Evolutionary conservation across 371 early-diverging fungal species (phyloP).

Genomic region (Syncephalis plumigaleata): DNA sequence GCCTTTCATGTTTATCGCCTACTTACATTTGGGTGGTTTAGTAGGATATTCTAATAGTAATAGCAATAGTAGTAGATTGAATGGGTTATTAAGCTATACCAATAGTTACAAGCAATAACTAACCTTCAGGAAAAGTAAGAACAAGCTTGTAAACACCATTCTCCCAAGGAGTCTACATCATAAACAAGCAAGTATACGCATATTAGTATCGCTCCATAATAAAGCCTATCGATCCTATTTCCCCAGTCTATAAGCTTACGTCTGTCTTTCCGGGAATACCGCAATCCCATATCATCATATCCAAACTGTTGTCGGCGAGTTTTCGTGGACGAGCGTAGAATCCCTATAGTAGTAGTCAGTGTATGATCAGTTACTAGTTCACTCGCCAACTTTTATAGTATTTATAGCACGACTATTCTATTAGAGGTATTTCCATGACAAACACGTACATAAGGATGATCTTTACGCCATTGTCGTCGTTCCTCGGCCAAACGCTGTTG

Average conservation of each 20-base stretch:
- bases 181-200: neutral
- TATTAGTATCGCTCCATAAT: neutral
- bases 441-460: constrained; percentile 71
- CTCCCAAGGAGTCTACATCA: constrained; percentile 90
- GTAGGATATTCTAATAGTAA: constrained; percentile 46
- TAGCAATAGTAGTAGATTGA: too few relatives aligned
- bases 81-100: too few relatives aligned
- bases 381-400: too few relatives aligned
- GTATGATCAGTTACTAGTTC: too few relatives aligned
- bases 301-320: constrained; percentile 55
- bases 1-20: neutral
- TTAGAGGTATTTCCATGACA: neutral
- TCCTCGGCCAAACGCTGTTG: constrained; percentile 77
- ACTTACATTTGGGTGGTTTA: constrained; percentile 70
- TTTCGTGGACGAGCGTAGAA: constrained; percentile 81
- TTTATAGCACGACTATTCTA: neutral
- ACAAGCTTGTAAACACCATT: constrained; percentile 84
- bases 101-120: neutral
- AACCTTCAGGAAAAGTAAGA: constrained; percentile 82
- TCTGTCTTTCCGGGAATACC: constrained; percentile 86
- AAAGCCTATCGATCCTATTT: neutral
- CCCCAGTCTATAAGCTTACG: constrained; percentile 14
- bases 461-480: constrained; percentile 95
- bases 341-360: constrained; percentile 46
- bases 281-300: constrained; percentile 82